Conservation (phyloP, 495 filamentous ascomycete genomes). For the Xylaria scruposa region DNA sequence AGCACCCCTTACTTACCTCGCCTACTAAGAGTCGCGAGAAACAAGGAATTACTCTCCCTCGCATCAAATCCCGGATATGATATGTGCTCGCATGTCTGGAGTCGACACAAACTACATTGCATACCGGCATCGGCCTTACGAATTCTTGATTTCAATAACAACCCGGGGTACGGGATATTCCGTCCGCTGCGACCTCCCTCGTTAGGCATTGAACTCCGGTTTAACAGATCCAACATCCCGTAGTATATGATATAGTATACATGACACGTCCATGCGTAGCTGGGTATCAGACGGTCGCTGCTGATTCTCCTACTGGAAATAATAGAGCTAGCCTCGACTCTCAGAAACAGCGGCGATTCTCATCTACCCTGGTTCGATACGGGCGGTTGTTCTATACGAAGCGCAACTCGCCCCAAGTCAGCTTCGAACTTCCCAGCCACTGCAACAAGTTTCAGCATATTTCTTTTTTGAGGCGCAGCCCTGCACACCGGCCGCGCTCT, state of each 20-base stretch:
- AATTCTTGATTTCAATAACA: constrained; percentile 9
- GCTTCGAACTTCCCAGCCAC: constrained; percentile 9
- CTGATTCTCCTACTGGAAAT: not conserved
- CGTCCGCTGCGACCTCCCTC: not conserved
- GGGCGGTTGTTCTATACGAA: not conserved
- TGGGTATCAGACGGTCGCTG: not conserved
- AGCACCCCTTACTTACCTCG: constrained; percentile 5
- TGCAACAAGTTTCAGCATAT: not conserved
- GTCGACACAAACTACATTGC: constrained; percentile 1
- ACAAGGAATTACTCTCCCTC: constrained; percentile 2
- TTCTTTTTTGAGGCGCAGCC: constrained; percentile 5
- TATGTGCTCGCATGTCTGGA: not conserved
- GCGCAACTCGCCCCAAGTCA: not conserved
- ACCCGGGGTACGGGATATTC: constrained; percentile 7
- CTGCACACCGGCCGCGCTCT: constrained; percentile 14
- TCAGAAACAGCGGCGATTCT: constrained; percentile 4
- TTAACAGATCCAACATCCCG: not conserved
- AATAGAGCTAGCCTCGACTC: not conserved
- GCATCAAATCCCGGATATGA: not conserved
- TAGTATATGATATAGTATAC: constrained; percentile 1
- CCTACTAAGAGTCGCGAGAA: not conserved
- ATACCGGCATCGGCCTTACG: constrained; percentile 18
- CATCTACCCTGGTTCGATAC: not conserved
- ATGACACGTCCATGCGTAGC: constrained; percentile 7
- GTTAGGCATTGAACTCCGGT: not conserved